Evolutionary conservation across 2,329 filamentous ascomycete species (phyloP).

Genomic region (Paradendryphiella salina): DNA sequence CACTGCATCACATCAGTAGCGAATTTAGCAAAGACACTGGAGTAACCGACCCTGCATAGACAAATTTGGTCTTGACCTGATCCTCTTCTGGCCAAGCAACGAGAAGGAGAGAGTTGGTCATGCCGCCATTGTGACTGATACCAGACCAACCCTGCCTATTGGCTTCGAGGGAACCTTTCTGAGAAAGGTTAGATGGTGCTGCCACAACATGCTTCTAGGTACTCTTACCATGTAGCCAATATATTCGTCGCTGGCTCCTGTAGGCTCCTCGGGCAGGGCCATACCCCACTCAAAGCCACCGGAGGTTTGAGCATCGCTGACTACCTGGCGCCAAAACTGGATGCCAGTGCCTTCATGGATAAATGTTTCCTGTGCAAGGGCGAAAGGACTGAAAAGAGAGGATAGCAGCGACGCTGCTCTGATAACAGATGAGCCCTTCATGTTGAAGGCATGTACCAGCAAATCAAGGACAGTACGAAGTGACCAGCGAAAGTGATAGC

Average conservation of each 20-base stretch:
- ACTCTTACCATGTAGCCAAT: conserved; percentile 45
- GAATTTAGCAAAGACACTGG: too few relatives aligned
- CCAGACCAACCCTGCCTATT: conserved; percentile 44
- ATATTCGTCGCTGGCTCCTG: conserved; percentile 40
- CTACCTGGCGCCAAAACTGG: conserved; percentile 35
- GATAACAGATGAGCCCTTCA: conserved; percentile 42
- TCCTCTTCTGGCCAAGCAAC: conserved; percentile 37
- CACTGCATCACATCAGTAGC: conserved; percentile 41
- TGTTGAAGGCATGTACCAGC: conserved; percentile 30
- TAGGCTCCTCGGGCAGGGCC: conserved; percentile 33
- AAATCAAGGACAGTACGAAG: conserved; percentile 23
- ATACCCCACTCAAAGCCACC: conserved; percentile 45
- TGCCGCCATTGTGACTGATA: conserved; percentile 44
- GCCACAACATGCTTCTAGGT: neutral
- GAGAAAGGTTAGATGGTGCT: conserved; percentile 9
- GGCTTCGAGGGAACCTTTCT: conserved; percentile 37
- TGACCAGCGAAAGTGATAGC: conserved; percentile 30
- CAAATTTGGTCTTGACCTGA: conserved; percentile 39
- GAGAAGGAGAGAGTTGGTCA: conserved; percentile 43
- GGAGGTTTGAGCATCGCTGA: conserved; percentile 31
- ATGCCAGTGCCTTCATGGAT: conserved; percentile 41
- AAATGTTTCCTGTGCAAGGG: conserved; percentile 38
- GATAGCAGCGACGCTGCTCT: conserved; percentile 45
- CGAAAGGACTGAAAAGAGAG: conserved; percentile 37
- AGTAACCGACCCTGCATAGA: conserved; percentile 35